A percentile compares a stretch with the other conserved stretches of the same genome.
Conservation (phyloP, 1,284 basidiomycete genomes). For the Ustilago tritici region DNA sequence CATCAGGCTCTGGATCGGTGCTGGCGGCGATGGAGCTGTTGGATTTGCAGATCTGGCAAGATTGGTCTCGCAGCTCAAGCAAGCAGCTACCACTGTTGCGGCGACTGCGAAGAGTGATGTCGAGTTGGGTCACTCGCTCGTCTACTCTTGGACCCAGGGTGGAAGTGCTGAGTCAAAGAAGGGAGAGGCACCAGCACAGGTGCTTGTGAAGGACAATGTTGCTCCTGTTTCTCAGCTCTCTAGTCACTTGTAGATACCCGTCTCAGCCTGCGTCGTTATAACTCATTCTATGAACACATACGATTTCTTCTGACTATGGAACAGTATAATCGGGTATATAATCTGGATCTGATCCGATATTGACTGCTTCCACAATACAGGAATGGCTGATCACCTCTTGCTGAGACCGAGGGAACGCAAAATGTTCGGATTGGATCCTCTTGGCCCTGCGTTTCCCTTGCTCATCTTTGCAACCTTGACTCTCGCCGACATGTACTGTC, state of each 20-base stretch:
- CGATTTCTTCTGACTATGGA: neutral
- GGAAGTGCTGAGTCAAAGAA: slow-evolving; percentile 3
- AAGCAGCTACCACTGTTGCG: slow-evolving; percentile 11
- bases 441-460: neutral
- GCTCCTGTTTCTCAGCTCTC: slow-evolving; percentile 4
- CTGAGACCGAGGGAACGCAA: slow-evolving; percentile 25
- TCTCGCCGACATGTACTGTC: slow-evolving; percentile 32
- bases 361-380: neutral
- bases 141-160: slow-evolving; percentile 35
- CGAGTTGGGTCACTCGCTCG: slow-evolving; percentile 27
- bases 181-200: neutral
- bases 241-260: slow-evolving; percentile 10
- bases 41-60: slow-evolving; percentile 37
- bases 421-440: slow-evolving; percentile 5
- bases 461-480: slow-evolving; percentile 6
- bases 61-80: slow-evolving; percentile 31
- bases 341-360: neutral
- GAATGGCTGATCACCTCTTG: slow-evolving; percentile 7
- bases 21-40: slow-evolving; percentile 15
- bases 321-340: slow-evolving; percentile 26
- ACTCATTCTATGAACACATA: neutral
- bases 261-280: neutral
- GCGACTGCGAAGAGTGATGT: slow-evolving; percentile 17
- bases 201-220: neutral
- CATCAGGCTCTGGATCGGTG: slow-evolving; percentile 41